phyloP scores from a whole-genome alignment of 2,329 filamentous ascomycete species.

The Alternaria sp. region DNA sequence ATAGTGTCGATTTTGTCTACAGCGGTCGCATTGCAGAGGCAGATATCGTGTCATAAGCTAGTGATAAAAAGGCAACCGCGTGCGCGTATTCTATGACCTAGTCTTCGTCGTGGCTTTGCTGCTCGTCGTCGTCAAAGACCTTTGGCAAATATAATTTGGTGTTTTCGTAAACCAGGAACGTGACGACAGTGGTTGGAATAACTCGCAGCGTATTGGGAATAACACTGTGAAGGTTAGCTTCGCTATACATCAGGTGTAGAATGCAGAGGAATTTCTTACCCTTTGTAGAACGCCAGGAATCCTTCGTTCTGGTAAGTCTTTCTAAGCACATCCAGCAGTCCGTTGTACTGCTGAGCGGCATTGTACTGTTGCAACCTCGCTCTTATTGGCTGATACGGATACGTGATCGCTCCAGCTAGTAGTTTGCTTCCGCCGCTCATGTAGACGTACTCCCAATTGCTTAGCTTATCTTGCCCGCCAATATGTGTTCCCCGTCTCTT shows the following conservation, averaged over 20 bases:
- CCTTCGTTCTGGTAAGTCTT: slow-evolving; percentile 85
- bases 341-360: slow-evolving; percentile 76
- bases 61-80: background rate
- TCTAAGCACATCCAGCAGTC: slow-evolving; percentile 73
- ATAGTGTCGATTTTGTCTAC: background rate
- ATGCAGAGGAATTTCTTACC: slow-evolving; percentile 53
- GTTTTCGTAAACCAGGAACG: slow-evolving; percentile 97
- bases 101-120: slow-evolving; percentile 43
- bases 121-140: slow-evolving; percentile 49
- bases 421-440: slow-evolving; percentile 85
- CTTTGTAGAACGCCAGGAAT: slow-evolving; percentile 86
- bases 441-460: slow-evolving; percentile 79
- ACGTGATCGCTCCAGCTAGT: slow-evolving; percentile 87
- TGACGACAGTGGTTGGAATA: slow-evolving; percentile 93
- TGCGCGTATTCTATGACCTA: slow-evolving; percentile 14
- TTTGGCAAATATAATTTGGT: slow-evolving; percentile 74
- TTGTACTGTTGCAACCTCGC: slow-evolving; percentile 90
- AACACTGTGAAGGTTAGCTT: slow-evolving; percentile 51
- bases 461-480: slow-evolving; percentile 58
- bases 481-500: slow-evolving; percentile 62
- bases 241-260: background rate
- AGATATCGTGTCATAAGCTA: background rate
- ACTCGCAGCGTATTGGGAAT: slow-evolving; percentile 90
- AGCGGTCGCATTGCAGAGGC: background rate
- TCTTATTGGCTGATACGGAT: slow-evolving; percentile 93